A percentile compares a stretch with the other conserved stretches of the same genome.
These are phyloP conservation scores for Candida bentonensis DNA, from an alignment of 805 yeast species.

Conservation along the genomic window DNA sequence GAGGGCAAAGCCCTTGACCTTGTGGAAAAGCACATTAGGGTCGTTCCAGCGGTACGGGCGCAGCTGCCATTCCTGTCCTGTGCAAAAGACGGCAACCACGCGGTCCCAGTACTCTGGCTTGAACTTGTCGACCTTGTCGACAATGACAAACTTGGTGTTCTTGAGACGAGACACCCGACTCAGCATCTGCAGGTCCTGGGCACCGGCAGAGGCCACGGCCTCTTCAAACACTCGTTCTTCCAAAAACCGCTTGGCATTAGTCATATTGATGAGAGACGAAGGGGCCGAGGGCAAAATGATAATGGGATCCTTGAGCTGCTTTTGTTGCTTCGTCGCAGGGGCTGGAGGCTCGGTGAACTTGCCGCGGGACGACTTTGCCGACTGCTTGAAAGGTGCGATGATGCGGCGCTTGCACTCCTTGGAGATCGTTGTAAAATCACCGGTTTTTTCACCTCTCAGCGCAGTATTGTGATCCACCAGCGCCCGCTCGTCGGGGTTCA, in stretches of 20 bases:
- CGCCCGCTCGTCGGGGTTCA: conserved; percentile 25
- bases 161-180: conserved; percentile 47
- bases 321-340: conserved; percentile 13
- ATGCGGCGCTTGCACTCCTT: conserved; percentile 20
- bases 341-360: conserved; percentile 6
- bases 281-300: conserved; percentile 70
- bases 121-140: conserved; percentile 74
- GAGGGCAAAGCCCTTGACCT: conserved; percentile 69
- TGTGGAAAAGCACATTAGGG: conserved; percentile 70
- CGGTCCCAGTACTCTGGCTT: conserved; percentile 98
- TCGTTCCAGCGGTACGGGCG: conserved; percentile 69
- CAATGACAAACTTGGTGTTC: conserved; percentile 58
- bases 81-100: conserved; percentile 87
- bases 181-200: conserved; percentile 32
- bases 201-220: conserved; percentile 21
- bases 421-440: conserved; percentile 23
- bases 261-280: conserved; percentile 50
- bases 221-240: conserved; percentile 61
- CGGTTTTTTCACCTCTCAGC: conserved; percentile 23
- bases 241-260: conserved; percentile 53
- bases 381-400: conserved; percentile 11
- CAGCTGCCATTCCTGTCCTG: conserved; percentile 97
- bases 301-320: conserved; percentile 39
- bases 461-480: conserved; percentile 29
- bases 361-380: conserved; percentile 4